These are phyloP conservation scores for Irpex sp. DNA, from an alignment of 1,284 basidiomycete species.

Conservation along the genomic window DNA sequence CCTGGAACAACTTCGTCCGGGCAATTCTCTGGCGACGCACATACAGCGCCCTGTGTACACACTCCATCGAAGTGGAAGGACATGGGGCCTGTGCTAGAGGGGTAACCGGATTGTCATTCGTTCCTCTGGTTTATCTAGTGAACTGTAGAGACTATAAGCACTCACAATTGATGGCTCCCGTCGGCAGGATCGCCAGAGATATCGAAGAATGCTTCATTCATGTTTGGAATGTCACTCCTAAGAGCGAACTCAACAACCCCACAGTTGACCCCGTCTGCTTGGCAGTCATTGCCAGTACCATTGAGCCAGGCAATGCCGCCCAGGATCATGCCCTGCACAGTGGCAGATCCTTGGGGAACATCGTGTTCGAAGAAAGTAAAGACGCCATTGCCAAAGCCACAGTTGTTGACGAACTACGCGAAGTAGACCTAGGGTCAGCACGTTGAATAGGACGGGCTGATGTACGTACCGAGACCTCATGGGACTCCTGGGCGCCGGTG, in stretches of 20 bases:
- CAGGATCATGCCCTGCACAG: not conserved
- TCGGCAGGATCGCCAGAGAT: not conserved
- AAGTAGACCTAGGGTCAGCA: not conserved
- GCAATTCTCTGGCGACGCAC: not conserved
- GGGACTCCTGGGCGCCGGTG: not conserved
- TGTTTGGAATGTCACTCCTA: not conserved
- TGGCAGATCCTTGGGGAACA: not conserved
- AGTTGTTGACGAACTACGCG: not conserved
- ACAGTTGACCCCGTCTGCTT: not conserved
- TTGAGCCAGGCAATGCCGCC: not conserved
- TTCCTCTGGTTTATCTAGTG: not conserved
- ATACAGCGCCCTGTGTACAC: not conserved
- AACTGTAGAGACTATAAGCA: not conserved
- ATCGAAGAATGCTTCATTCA: not conserved
- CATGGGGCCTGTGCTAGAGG: not conserved
- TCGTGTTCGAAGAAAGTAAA: not conserved
- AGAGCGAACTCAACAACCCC: not conserved
- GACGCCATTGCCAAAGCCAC: not conserved
- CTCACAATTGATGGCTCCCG: not conserved
- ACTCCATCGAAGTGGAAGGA: not conserved
- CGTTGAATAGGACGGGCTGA: not conserved
- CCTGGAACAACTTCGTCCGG: not conserved
- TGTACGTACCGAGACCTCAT: not conserved
- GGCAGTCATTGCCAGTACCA: not conserved
- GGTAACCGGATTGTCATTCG: not conserved